Base-by-base conservation (phyloP, 768 basidiomycete species). In the Rhodosporidiobolus sp. region DNA sequence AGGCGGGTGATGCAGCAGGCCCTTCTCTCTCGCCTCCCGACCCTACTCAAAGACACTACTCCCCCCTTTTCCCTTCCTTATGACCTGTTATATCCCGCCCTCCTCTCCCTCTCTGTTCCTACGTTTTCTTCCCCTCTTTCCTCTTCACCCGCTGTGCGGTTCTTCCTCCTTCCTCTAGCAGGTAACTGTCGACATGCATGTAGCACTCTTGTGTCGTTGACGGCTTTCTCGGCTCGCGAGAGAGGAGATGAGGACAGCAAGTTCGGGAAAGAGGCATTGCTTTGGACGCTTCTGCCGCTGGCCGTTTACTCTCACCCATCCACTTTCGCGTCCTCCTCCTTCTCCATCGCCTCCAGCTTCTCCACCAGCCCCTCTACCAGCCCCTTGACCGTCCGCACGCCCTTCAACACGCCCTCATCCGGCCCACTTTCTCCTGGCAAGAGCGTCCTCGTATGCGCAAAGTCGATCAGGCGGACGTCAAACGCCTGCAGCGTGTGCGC, bases 391-490 rank as follows among this genome's bases (percentile, higher is more conserved):
- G 88, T 93, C 63, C 87, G 83, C 69, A 97, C 75, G 7, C 94
- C 95, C 46, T 82, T 80, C 73, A 95, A 80, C 26, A 94, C 87
- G 0, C 95, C 90, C 50, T 85, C 81, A 79, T 97, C 94, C 3
- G 88, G 87, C 8, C 94, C 94, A 76, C 87, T 77, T 0, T 89
- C 91, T 0, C 87, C 85, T 0, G 24, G 5, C 24, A 28, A 4
- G 20, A 24, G n/a, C 0, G 11, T 30, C 32, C 85, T 83, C 4
- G 93, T 89, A 80, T 98, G 95, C 12, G 94, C 94, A 80, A 99
- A 97, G 83, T 99, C 95, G 75, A 98, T 97, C 74, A 96, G 82
- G 75, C 88, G 89, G 70, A 96, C 84, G 22, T 84, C 83, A 73
- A 86, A 89, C 45, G 87, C 85, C 26, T 84, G 35, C 22, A 54